Base-by-base conservation (phyloP, 192 early-diverging fungal genomes). In the Physocladia obscura region DNA sequence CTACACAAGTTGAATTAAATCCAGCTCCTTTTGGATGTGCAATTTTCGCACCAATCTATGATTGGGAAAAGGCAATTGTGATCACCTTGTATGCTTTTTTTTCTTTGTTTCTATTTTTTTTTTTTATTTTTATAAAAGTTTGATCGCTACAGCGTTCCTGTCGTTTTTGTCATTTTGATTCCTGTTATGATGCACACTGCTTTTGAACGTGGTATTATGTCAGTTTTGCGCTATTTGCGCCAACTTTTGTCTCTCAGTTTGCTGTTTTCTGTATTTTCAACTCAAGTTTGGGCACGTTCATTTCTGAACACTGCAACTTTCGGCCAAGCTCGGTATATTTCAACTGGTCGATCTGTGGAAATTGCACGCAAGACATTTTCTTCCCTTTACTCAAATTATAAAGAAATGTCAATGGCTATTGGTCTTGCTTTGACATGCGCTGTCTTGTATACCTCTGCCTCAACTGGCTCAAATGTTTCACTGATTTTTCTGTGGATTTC, bases 261-360 rank as follows among this genome's bases (percentile, higher is more conserved):
- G 13, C 73, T 94, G 35, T 94, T 93, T 62, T 92, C 93, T 70
- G 86, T 92, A 2, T 86, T 93, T 78, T 88, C 90, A n/a, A 92
- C 93, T 4, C 92, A 92, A 67, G 35, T 36, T 22, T 60, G 58
- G 58, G 58, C 58, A 24, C 24, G 58, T 4, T 60, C 58, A 5
- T 60, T 60, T 32, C 58, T 60, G 15, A 36, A 36, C 11, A 60
- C 58, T 36, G 34, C 58, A 19, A 37, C 58, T 6, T 60, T 32
- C 22, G 58, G 58, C 19, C 58, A 60, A 35, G 58, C 58, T 17
- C 17, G 35, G 22, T 35, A 60, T 32, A 35, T 60, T 22, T 5
- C 5, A 17, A 60, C 58, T 60, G 58, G 58, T 26, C 58, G 58
- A 5, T 26, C 58, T 22, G 35, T 60, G 8, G 58, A 60, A 36